These are phyloP conservation scores for Saccharomycopsis sp. DNA, from an alignment of 805 yeast genomes.

Conservation along the genomic window DNA sequence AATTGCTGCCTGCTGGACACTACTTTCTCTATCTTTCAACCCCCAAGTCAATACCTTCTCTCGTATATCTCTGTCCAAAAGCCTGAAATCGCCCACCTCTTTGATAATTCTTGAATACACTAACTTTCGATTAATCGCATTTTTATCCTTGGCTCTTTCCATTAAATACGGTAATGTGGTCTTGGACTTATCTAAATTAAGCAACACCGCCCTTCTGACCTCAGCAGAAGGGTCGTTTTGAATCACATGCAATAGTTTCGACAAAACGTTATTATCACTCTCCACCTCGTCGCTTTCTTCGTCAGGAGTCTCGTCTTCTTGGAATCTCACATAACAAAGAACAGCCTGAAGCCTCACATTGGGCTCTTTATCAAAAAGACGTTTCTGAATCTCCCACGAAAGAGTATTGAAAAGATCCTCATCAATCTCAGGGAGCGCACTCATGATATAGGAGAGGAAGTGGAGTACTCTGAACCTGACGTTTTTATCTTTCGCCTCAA, in stretches of 20 bases:
- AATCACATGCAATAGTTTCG: slow-evolving; percentile 43
- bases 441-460: slow-evolving; percentile 62
- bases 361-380: slow-evolving; percentile 72
- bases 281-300: slow-evolving; percentile 27
- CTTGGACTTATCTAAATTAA: slow-evolving; percentile 54
- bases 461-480: slow-evolving; percentile 81
- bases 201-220: slow-evolving; percentile 77
- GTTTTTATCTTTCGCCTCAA: slow-evolving; percentile 64
- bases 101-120: slow-evolving; percentile 64
- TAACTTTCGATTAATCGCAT: slow-evolving; percentile 61
- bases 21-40: slow-evolving; percentile 72
- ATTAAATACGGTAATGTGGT: slow-evolving; percentile 51
- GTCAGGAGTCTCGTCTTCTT: slow-evolving; percentile 40
- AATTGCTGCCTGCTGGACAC: slow-evolving; percentile 65
- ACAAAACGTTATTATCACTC: slow-evolving; percentile 40
- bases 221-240: slow-evolving; percentile 82
- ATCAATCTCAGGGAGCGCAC: slow-evolving; percentile 68
- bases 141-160: slow-evolving; percentile 79
- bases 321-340: slow-evolving; percentile 71
- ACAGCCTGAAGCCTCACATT: slow-evolving; percentile 79
- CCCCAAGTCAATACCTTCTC: slow-evolving; percentile 79
- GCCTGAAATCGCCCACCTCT: slow-evolving; percentile 56
- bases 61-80: slow-evolving; percentile 46
- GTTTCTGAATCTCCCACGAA: slow-evolving; percentile 49
- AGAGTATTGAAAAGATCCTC: slow-evolving; percentile 61